These are phyloP conservation scores for Sporothrix curviconia DNA, from an alignment of 2,329 filamentous ascomycete species.

Conservation along the genomic window DNA sequence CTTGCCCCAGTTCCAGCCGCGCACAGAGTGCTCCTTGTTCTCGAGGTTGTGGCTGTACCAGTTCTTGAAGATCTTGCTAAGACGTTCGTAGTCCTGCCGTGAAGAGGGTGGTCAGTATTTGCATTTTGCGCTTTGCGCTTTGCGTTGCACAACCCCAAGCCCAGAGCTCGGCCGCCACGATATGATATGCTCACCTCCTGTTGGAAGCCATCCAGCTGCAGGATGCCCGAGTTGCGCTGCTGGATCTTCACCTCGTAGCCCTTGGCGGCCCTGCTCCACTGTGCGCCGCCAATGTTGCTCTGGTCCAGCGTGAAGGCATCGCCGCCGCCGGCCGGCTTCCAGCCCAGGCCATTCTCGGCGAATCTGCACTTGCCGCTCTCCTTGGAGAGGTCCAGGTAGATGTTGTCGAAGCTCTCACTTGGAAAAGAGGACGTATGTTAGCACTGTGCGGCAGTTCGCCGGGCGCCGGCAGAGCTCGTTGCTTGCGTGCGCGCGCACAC, in stretches of 20 bases:
- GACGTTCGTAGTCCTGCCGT: conserved; percentile 72
- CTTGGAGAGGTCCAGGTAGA: conserved; percentile 92
- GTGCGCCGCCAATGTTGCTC: conserved; percentile 74
- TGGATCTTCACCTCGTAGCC: conserved; percentile 92
- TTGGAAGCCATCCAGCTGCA: conserved; percentile 92
- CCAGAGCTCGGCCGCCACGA: too few species aligned
- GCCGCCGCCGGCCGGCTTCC: conserved; percentile 82
- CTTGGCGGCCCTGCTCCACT: conserved; percentile 90
- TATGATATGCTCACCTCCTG: conserved; percentile 63
- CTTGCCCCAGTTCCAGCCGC: conserved; percentile 99
- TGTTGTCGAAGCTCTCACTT: conserved; percentile 92
- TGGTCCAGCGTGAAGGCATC: conserved; percentile 92
- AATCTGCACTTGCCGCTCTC: conserved; percentile 90
- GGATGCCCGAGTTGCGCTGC: conserved; percentile 73
- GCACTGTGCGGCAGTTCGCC: too few species aligned
- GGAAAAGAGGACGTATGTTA: too few species aligned
- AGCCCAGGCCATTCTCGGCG: conserved; percentile 87
- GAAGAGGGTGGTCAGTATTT: too few species aligned
- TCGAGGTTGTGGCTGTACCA: conserved; percentile 96
- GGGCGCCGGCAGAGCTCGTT: too few species aligned
- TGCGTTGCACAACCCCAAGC: not conserved
- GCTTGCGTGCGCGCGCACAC: too few species aligned
- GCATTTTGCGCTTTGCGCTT: too few species aligned
- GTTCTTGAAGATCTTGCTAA: conserved; percentile 90
- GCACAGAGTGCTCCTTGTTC: conserved; percentile 84